Conservation (phyloP, 768 basidiomycete genomes). For the Hortiboletus flavorubellus region DNA sequence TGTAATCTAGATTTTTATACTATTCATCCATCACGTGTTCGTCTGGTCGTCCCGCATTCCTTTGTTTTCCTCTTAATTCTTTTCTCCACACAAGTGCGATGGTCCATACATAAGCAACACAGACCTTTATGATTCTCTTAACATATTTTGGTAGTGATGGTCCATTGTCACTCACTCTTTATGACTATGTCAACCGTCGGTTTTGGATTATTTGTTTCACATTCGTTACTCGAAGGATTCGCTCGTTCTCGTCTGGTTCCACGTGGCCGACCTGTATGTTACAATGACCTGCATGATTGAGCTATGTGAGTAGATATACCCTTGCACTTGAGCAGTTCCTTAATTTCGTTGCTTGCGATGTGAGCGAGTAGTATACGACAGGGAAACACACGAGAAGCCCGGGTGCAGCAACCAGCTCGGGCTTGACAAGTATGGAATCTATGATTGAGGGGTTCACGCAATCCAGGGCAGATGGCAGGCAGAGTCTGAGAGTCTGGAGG, state of each 20-base stretch:
- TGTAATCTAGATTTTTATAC: slow-evolving; percentile 33
- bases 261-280: slow-evolving; percentile 1
- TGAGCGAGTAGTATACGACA: neutral
- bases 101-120: slow-evolving; percentile 17
- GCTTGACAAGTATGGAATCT: neutral
- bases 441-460: neutral
- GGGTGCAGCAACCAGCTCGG: neutral
- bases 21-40: slow-evolving; percentile 15
- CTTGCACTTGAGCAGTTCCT: no score
- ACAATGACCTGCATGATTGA: slow-evolving; percentile 1
- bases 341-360: neutral
- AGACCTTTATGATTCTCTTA: slow-evolving; percentile 9
- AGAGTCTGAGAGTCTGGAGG: neutral
- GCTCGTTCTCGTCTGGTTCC: neutral
- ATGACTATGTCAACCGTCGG: slow-evolving; percentile 1
- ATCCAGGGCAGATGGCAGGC: neutral
- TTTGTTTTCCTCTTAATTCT: slow-evolving; percentile 12
- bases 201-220: slow-evolving; percentile 6
- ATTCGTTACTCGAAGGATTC: slow-evolving; percentile 1
- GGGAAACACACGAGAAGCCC: neutral
- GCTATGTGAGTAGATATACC: neutral
- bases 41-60: slow-evolving; percentile 20
- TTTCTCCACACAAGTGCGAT: slow-evolving; percentile 12
- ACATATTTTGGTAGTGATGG: slow-evolving; percentile 5
- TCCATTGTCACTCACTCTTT: neutral